Percentiles rank a stretch among this genome's conserved stretches.
Evolutionary conservation across 2,329 filamentous ascomycete genomes (phyloP).

Genomic region (Alternaria novae-zelandiae): DNA sequence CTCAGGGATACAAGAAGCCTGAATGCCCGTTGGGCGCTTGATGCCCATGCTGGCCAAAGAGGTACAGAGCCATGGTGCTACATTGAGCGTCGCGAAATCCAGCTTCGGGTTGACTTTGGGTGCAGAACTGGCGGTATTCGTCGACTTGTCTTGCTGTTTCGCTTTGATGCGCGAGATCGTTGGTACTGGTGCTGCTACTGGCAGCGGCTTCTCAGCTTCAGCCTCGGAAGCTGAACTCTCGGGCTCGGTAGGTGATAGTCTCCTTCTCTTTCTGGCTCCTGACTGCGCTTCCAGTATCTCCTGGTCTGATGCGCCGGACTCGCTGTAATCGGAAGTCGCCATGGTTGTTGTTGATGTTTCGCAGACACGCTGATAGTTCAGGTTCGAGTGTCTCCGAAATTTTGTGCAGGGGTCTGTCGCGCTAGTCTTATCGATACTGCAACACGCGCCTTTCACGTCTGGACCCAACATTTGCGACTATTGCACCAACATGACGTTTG

Average conservation of each 20-base stretch:
- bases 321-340: conserved; percentile 22
- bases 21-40: conserved; percentile 87
- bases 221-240: conserved; percentile 25
- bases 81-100: conserved; percentile 71
- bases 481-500: not conserved
- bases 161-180: conserved; percentile 45
- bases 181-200: conserved; percentile 21
- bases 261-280: conserved; percentile 47
- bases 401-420: conserved; percentile 30
- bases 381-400: conserved; percentile 23
- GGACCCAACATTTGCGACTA: not conserved
- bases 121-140: not conserved
- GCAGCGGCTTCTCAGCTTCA: conserved; percentile 14
- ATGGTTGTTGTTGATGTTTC: conserved; percentile 15
- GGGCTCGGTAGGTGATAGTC: conserved; percentile 32
- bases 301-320: conserved; percentile 30
- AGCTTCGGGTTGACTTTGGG: conserved; percentile 3
- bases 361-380: not conserved
- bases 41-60: conserved; percentile 82
- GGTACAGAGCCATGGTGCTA: conserved; percentile 84
- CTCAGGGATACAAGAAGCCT: conserved; percentile 89
- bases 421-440: conserved; percentile 38
- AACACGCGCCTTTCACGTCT: not conserved
- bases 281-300: conserved; percentile 37
- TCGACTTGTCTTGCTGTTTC: conserved; percentile 25